Conservation (phyloP, 768 basidiomycete species). For the Hydnum rufescens region DNA sequence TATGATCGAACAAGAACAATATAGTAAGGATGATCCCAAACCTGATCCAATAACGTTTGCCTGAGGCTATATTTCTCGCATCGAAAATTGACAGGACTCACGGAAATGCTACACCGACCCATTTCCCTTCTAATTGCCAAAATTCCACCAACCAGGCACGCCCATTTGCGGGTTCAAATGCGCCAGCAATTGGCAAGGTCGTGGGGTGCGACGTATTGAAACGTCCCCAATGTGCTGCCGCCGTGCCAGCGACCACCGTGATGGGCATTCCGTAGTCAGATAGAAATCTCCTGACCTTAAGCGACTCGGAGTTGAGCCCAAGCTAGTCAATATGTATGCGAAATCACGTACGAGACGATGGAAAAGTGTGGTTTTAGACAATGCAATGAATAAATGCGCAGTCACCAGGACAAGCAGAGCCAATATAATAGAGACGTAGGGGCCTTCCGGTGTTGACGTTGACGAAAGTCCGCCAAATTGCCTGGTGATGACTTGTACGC, state of each 20-base stretch:
- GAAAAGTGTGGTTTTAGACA: conserved; percentile 45
- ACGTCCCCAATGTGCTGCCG: conserved; percentile 70
- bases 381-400: conserved; percentile 50
- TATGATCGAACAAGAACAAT: conserved; percentile 89
- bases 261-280: conserved; percentile 4
- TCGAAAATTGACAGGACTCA: conserved; percentile 22
- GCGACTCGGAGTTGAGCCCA: conserved; percentile 14
- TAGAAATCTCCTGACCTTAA: neutral
- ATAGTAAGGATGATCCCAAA: conserved; percentile 82
- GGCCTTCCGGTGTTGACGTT: conserved; percentile 22
- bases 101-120: conserved; percentile 75
- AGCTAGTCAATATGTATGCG: conserved; percentile 74
- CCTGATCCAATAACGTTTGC: too few species aligned
- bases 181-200: conserved; percentile 46
- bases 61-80: too few species aligned
- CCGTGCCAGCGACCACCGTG: conserved; percentile 44
- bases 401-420: conserved; percentile 58
- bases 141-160: conserved; percentile 72
- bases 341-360: conserved; percentile 58
- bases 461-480: conserved; percentile 30
- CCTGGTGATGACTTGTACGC: conserved; percentile 62
- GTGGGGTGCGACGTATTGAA: conserved; percentile 39
- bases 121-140: conserved; percentile 74
- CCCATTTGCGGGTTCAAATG: conserved; percentile 51
- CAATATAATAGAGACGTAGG: conserved; percentile 46